These are phyloP conservation scores for Ecytonucleospora hepatopenaei DNA, from an alignment of 371 early-diverging fungal genomes.

Conservation along the genomic window DNA sequence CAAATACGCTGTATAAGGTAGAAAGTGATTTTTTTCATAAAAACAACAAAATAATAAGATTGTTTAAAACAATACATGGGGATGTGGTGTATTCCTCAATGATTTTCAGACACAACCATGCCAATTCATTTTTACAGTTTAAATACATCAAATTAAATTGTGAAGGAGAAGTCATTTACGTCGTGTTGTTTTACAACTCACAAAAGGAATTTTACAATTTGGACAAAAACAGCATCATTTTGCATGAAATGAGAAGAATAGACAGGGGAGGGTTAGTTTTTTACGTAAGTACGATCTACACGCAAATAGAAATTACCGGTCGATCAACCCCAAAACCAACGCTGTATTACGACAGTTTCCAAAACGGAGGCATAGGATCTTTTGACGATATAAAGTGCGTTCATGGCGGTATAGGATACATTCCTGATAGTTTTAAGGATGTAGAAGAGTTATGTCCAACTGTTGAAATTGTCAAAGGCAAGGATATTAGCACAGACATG, in stretches of 20 bases:
- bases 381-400: background rate
- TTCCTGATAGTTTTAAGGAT: constrained; percentile 34
- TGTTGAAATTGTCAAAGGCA: constrained; percentile 5
- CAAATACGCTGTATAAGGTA: constrained; percentile 8
- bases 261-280: constrained; percentile 27
- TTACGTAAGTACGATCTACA: constrained; percentile 53
- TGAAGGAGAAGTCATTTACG: constrained; percentile 30
- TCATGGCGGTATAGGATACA: constrained; percentile 28
- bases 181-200: constrained; percentile 33
- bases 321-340: background rate
- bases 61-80: constrained; percentile 45
- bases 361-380: background rate
- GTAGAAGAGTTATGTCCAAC: constrained; percentile 10
- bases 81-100: constrained; percentile 41
- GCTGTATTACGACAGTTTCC: background rate
- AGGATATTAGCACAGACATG: background rate
- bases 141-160: constrained; percentile 31
- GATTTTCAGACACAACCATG: constrained; percentile 21
- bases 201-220: constrained; percentile 32
- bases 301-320: constrained; percentile 28
- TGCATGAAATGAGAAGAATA: constrained; percentile 39
- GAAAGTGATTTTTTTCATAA: background rate
- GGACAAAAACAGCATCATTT: constrained; percentile 28
- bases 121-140: constrained; percentile 31
- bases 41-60: background rate